Evolutionary conservation across 345 rosid species (phyloP).

Genomic region (Moricandia moricandioides): DNA sequence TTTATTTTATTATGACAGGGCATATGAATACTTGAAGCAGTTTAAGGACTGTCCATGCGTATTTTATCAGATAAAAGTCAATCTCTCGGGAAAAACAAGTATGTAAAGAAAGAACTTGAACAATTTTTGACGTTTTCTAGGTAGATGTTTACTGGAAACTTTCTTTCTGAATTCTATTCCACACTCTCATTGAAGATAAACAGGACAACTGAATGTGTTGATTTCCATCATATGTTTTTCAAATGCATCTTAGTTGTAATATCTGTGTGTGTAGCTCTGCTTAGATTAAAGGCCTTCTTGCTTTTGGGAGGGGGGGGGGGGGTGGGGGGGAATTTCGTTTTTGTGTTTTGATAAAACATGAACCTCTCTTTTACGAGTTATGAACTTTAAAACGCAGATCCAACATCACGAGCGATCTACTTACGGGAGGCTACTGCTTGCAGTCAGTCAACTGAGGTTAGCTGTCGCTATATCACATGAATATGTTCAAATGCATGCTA

Average conservation of each 20-base stretch:
- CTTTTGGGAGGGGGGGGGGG: background rate
- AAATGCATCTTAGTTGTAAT: slow-evolving; percentile 18
- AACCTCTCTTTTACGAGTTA: background rate
- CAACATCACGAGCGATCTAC: slow-evolving; percentile 79
- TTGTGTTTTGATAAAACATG: background rate
- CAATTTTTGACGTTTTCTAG: slow-evolving; percentile 8
- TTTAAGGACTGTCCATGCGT: slow-evolving; percentile 55
- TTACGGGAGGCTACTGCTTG: slow-evolving; percentile 75
- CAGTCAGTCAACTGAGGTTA: slow-evolving; percentile 77
- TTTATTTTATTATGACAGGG: slow-evolving; percentile 52
- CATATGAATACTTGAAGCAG: slow-evolving; percentile 67
- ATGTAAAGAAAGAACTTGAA: slow-evolving; percentile 34
- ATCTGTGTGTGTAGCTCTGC: slow-evolving; percentile 15
- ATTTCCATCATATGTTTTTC: slow-evolving; percentile 12
- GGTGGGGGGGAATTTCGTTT: background rate
- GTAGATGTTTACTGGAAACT: slow-evolving; percentile 4
- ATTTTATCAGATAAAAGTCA: slow-evolving; percentile 70
- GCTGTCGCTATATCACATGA: slow-evolving; percentile 23
- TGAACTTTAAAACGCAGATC: slow-evolving; percentile 50
- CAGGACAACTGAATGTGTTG: background rate
- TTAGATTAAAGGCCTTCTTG: slow-evolving; percentile 3
- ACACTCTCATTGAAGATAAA: slow-evolving; percentile 7
- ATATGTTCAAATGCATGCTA: slow-evolving; percentile 11
- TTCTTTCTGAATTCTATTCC: slow-evolving; percentile 20
- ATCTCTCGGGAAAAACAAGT: slow-evolving; percentile 79